These are phyloP conservation scores for Penicillium sp. DNA, from an alignment of 2,329 filamentous ascomycete species.

Conservation along the genomic window DNA sequence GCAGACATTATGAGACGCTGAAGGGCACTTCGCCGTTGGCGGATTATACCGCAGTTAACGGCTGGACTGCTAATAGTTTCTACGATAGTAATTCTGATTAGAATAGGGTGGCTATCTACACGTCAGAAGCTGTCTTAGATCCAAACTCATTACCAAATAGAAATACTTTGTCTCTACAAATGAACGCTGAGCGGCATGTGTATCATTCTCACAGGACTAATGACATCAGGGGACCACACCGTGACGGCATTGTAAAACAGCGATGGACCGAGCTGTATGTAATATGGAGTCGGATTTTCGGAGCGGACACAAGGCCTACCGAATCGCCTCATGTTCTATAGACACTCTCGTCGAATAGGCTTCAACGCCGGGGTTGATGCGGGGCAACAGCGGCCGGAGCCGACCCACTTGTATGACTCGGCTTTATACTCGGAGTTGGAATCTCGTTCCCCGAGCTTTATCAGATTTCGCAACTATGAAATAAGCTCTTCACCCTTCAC, in stretches of 20 bases:
- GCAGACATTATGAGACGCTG: constrained; percentile 28
- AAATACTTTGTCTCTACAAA: background rate
- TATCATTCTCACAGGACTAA: too few species aligned
- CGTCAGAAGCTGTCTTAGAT: background rate
- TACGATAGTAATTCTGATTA: constrained; percentile 24
- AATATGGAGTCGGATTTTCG: background rate
- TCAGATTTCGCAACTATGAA: background rate
- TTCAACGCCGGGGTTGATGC: background rate
- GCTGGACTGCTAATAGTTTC: constrained; percentile 31
- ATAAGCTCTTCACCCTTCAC: background rate
- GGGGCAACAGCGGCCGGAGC: constrained; percentile 2
- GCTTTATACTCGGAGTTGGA: background rate
- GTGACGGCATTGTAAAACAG: background rate
- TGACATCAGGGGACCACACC: too few species aligned
- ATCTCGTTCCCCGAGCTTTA: background rate
- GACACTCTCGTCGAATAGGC: background rate
- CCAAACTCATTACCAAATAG: background rate
- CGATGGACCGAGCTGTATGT: background rate
- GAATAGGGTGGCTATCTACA: background rate
- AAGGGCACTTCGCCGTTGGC: constrained; percentile 31
- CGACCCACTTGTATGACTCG: background rate
- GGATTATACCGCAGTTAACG: constrained; percentile 30
- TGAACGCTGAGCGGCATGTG: background rate
- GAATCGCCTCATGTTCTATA: background rate
- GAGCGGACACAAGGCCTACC: background rate